Conservation (phyloP, 495 filamentous ascomycete genomes). For the Pseudomonodictys pantanalensis region DNA sequence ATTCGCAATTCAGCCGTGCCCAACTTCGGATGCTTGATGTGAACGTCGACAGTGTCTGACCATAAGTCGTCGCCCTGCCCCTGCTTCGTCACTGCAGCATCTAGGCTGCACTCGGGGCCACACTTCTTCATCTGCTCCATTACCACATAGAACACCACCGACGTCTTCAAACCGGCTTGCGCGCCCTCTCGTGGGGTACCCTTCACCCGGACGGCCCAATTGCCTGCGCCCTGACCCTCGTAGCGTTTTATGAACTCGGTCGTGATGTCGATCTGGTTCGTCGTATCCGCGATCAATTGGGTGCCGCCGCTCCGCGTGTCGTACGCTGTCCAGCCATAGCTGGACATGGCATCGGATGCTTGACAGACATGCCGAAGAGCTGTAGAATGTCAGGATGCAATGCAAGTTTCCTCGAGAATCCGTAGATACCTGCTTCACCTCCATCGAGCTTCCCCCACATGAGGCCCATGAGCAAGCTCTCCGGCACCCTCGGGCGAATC, state of each 20-base stretch:
- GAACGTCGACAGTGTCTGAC: slow-evolving; percentile 53
- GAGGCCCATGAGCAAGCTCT: slow-evolving; percentile 22
- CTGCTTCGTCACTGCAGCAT: slow-evolving; percentile 40
- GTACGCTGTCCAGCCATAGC: slow-evolving; percentile 97
- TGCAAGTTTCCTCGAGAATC: background rate
- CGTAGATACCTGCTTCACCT: background rate
- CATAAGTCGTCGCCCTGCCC: slow-evolving; percentile 61
- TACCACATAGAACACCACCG: slow-evolving; percentile 74
- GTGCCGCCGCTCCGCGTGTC: slow-evolving; percentile 81
- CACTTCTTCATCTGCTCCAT: slow-evolving; percentile 73
- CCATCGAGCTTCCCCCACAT: slow-evolving; percentile 23
- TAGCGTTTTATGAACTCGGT: slow-evolving; percentile 92
- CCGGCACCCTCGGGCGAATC: slow-evolving; percentile 20
- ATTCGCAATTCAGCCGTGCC: slow-evolving; percentile 8
- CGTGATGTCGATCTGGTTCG: slow-evolving; percentile 81
- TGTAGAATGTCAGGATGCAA: slow-evolving; percentile 37
- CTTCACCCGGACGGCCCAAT: slow-evolving; percentile 85
- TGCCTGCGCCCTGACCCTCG: slow-evolving; percentile 80
- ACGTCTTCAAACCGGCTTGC: slow-evolving; percentile 61
- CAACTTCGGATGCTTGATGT: slow-evolving; percentile 13
- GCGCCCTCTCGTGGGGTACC: slow-evolving; percentile 71
- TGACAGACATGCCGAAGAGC: slow-evolving; percentile 92
- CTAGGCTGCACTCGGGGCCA: slow-evolving; percentile 50
- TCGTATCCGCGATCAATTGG: slow-evolving; percentile 81
- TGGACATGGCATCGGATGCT: slow-evolving; percentile 80